Conservation (phyloP, 2,329 filamentous ascomycete genomes). For the Neonectria neomacrospora region DNA sequence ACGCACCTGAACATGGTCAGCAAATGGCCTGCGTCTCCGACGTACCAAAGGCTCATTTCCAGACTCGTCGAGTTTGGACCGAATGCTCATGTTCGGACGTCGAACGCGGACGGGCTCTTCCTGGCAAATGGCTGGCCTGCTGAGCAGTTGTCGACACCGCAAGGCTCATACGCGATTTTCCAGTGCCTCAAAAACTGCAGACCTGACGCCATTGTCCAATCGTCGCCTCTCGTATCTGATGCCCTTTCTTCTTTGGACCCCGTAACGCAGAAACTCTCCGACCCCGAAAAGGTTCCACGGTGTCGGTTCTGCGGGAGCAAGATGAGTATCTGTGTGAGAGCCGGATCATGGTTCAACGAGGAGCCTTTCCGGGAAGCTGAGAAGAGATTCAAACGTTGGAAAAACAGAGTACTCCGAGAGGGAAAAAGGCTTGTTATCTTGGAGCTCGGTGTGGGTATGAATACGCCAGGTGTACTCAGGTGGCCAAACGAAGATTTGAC, state of each 20-base stretch:
- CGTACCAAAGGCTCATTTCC: constrained; percentile 27
- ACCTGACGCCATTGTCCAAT: constrained; percentile 20
- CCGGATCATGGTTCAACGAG: constrained; percentile 35
- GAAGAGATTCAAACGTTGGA: constrained; percentile 27
- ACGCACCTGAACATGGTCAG: constrained; percentile 40
- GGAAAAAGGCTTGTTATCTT: constrained; percentile 36
- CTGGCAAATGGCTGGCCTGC: constrained; percentile 24
- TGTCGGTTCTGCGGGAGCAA: constrained; percentile 36
- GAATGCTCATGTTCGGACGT: constrained; percentile 34
- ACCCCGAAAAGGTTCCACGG: constrained; percentile 24
- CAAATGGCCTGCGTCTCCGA: constrained; percentile 30
- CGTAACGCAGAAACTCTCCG: constrained; percentile 27
- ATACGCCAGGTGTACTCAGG: constrained; percentile 38
- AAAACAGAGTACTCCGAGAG: background rate
- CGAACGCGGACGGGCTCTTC: constrained; percentile 31
- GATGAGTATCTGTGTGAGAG: constrained; percentile 40
- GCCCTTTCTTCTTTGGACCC: constrained; percentile 25
- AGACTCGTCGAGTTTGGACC: constrained; percentile 25
- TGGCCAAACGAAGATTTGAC: constrained; percentile 42
- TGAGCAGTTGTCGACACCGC: constrained; percentile 28
- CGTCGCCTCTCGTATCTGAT: constrained; percentile 24
- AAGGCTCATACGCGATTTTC: constrained; percentile 25
- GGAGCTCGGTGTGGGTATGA: constrained; percentile 38
- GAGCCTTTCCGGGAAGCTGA: constrained; percentile 31
- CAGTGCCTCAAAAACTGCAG: constrained; percentile 39